Percentiles rank a stretch among this genome's conserved stretches.
Conservation (phyloP, 2,329 filamentous ascomycete genomes). For the Arthroderma sp. region DNA sequence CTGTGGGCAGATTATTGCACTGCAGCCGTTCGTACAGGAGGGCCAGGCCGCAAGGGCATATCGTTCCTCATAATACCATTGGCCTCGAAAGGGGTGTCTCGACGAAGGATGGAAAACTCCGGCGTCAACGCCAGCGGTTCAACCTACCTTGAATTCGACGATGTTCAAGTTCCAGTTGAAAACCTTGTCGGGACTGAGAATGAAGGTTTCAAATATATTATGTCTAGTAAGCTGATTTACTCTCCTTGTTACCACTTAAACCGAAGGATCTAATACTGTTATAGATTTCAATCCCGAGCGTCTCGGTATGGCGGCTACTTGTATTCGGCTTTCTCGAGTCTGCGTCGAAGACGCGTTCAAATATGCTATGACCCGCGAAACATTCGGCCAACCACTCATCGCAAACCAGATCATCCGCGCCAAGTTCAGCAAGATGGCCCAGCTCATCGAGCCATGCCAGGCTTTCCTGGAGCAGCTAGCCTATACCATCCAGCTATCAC, state of each 20-base stretch:
- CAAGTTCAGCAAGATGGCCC: slow-evolving; percentile 47
- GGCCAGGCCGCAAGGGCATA: slow-evolving; percentile 40
- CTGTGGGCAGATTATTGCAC: slow-evolving; percentile 50
- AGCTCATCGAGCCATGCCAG: slow-evolving; percentile 48
- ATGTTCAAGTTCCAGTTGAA: slow-evolving; percentile 55
- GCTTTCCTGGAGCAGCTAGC: slow-evolving; percentile 51
- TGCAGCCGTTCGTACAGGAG: slow-evolving; percentile 48
- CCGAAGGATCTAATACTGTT: background rate
- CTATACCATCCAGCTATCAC: slow-evolving; percentile 37
- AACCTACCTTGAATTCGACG: slow-evolving; percentile 56
- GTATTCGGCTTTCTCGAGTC: slow-evolving; percentile 48
- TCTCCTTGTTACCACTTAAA: slow-evolving; percentile 3
- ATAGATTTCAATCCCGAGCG: slow-evolving; percentile 65
- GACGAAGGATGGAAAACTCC: slow-evolving; percentile 47
- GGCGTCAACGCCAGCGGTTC: slow-evolving; percentile 54
- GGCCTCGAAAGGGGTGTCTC: slow-evolving; percentile 36
- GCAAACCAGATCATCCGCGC: slow-evolving; percentile 46
- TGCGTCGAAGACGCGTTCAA: slow-evolving; percentile 48
- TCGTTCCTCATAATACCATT: slow-evolving; percentile 47
- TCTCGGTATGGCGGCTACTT: slow-evolving; percentile 50
- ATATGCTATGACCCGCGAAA: slow-evolving; percentile 51
- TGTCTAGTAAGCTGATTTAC: slow-evolving; percentile 40
- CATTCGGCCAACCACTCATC: slow-evolving; percentile 47
- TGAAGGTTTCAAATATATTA: slow-evolving; percentile 57
- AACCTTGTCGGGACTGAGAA: slow-evolving; percentile 59